phyloP scores from a whole-genome alignment of 441 rosid species.

The Dalechampia spathulata region DNA sequence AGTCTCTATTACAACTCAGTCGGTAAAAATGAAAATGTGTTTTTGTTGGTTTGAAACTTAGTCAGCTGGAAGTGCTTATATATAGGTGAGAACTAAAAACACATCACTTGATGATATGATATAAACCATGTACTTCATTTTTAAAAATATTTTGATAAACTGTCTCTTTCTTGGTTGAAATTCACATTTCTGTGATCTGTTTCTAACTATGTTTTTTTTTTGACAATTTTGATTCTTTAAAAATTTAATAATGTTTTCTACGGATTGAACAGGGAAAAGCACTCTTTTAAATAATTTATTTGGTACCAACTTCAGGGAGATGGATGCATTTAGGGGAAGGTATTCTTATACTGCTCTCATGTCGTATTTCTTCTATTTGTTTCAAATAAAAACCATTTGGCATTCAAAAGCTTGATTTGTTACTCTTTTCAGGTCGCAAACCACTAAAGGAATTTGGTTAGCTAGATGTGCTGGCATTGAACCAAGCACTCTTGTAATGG shows the following conservation, averaged over 20 bases:
- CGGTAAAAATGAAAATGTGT: too few species aligned
- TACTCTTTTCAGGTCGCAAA: conserved; percentile 67
- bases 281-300: conserved; percentile 88
- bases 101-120: too few species aligned
- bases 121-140: too few species aligned
- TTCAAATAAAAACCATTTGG: not conserved
- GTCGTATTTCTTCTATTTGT: not conserved
- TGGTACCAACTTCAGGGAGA: conserved; percentile 86
- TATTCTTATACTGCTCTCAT: conserved; percentile 15
- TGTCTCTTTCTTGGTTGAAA: too few species aligned
- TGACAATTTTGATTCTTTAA: too few species aligned
- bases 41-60: too few species aligned
- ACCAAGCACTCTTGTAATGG: conserved; percentile 97
- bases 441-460: conserved; percentile 98
- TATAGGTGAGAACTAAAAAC: too few species aligned
- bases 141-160: too few species aligned
- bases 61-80: too few species aligned
- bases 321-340: conserved; percentile 99
- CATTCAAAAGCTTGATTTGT: conserved; percentile 10
- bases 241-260: conserved; percentile 19
- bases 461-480: conserved; percentile 91
- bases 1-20: too few species aligned
- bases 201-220: too few species aligned
- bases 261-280: conserved; percentile 83
- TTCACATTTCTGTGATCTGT: too few species aligned